Conservation (phyloP, 345 rosid genomes). For the Conringia planisiliqua region DNA sequence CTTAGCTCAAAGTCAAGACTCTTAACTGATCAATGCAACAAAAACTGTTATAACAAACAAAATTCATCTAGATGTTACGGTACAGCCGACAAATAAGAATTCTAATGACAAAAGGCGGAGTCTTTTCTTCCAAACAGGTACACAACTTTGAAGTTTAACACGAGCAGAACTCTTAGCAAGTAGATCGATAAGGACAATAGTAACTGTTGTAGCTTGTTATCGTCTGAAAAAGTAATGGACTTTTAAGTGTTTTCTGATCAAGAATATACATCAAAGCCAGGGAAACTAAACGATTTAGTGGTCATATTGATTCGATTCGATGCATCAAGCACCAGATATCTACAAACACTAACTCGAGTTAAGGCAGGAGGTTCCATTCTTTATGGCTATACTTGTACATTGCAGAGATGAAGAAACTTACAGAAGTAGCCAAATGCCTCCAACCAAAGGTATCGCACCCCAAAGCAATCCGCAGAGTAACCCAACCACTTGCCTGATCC, state of each 20-base stretch:
- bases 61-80: background rate
- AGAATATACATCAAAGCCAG: background rate
- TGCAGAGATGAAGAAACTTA: constrained; percentile 41
- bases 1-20: background rate
- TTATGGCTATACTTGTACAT: background rate
- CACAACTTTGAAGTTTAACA: background rate
- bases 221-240: background rate
- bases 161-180: background rate
- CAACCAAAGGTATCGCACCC: constrained; percentile 86
- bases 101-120: background rate
- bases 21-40: background rate
- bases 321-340: background rate
- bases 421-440: constrained; percentile 88
- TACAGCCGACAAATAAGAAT: background rate
- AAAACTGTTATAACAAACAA: background rate
- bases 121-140: background rate
- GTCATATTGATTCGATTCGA: background rate
- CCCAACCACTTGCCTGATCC: constrained; percentile 89
- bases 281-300: background rate
- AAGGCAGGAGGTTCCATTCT: background rate
- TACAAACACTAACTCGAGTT: background rate
- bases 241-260: background rate
- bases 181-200: background rate
- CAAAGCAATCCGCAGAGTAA: constrained; percentile 80
- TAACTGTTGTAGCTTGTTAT: background rate